Percentiles rank a stretch among this genome's conserved stretches.
phyloP scores from a whole-genome alignment of 148 eudicot genomes.

The Talinum fruticosum region DNA sequence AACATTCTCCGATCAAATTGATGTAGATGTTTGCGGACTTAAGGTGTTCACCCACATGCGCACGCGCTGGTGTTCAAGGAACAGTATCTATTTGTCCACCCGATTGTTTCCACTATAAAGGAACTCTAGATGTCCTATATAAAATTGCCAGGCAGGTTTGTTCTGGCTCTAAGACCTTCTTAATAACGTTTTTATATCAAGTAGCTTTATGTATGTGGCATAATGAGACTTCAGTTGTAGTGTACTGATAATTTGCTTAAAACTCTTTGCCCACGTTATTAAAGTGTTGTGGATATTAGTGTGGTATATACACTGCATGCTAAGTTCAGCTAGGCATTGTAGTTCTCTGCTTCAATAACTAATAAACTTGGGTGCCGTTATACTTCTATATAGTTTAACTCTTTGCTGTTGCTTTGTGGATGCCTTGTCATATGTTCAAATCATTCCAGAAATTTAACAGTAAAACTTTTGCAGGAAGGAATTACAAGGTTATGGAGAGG shows the following conservation, averaged over 20 bases:
- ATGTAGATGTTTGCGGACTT: slow-evolving; percentile 95
- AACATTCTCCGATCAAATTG: neutral
- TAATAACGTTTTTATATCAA: neutral
- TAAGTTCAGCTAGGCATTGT: neutral
- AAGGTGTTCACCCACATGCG: slow-evolving; percentile 89
- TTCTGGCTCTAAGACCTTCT: neutral
- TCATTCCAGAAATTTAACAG: slow-evolving; percentile 1
- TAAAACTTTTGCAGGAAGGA: slow-evolving; percentile 70
- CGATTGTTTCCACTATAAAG: slow-evolving; percentile 96
- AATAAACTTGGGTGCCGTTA: neutral
- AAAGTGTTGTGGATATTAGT: neutral
- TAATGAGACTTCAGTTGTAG: neutral
- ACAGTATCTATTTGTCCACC: slow-evolving; percentile 97
- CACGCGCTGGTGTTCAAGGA: slow-evolving; percentile 91
- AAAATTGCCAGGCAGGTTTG: slow-evolving; percentile 91
- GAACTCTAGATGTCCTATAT: slow-evolving; percentile 81
- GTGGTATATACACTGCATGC: neutral
- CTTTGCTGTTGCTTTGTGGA: no score
- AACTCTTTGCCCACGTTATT: neutral
- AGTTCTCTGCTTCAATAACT: neutral
- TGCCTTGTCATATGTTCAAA: neutral
- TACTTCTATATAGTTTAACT: neutral
- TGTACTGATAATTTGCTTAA: neutral
- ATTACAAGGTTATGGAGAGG: slow-evolving; percentile 88
- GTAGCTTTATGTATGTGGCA: neutral